Conservation (phyloP, 2,329 filamentous ascomycete genomes). For the Daldinia eschscholtzii region DNA sequence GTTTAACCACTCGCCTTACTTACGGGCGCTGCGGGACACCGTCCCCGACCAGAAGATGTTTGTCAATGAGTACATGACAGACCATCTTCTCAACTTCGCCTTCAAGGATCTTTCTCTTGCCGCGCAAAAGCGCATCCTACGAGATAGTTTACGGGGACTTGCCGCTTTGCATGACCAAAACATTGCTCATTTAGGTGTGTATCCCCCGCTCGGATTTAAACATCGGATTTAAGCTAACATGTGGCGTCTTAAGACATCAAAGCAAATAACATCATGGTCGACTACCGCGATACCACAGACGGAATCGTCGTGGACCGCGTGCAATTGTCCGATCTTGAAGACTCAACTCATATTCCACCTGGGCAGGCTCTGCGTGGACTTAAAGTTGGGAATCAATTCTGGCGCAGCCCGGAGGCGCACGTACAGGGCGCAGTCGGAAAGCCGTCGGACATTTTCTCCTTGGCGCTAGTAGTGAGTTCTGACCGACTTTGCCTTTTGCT, state of each 20-base stretch:
- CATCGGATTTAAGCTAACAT: slow-evolving; percentile 29
- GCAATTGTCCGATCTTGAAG: slow-evolving; percentile 58
- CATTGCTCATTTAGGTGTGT: slow-evolving; percentile 55
- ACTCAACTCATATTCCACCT: slow-evolving; percentile 56
- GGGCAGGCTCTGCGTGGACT: slow-evolving; percentile 54
- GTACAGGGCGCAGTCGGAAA: slow-evolving; percentile 55
- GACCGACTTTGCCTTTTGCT: background rate
- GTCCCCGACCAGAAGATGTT: slow-evolving; percentile 60
- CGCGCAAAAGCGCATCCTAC: slow-evolving; percentile 58
- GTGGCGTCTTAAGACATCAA: slow-evolving; percentile 56
- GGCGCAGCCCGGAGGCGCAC: slow-evolving; percentile 61
- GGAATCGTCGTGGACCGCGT: slow-evolving; percentile 54
- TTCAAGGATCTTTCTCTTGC: slow-evolving; percentile 56
- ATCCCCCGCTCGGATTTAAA: slow-evolving; percentile 19
- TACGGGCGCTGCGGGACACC: slow-evolving; percentile 57
- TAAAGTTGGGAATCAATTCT: slow-evolving; percentile 59
- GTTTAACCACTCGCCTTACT: slow-evolving; percentile 53
- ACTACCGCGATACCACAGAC: slow-evolving; percentile 53
- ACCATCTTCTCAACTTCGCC: slow-evolving; percentile 58
- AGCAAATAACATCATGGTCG: slow-evolving; percentile 59
- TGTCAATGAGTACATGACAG: slow-evolving; percentile 59
- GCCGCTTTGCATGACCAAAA: slow-evolving; percentile 55
- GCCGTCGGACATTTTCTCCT: slow-evolving; percentile 60
- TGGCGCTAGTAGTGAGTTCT: slow-evolving; percentile 57
- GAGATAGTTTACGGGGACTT: slow-evolving; percentile 57